Percentiles rank a stretch among this genome's conserved stretches.
These are phyloP conservation scores for Hypericum perforatum DNA, from an alignment of 345 rosid species.

Conservation along the genomic window DNA sequence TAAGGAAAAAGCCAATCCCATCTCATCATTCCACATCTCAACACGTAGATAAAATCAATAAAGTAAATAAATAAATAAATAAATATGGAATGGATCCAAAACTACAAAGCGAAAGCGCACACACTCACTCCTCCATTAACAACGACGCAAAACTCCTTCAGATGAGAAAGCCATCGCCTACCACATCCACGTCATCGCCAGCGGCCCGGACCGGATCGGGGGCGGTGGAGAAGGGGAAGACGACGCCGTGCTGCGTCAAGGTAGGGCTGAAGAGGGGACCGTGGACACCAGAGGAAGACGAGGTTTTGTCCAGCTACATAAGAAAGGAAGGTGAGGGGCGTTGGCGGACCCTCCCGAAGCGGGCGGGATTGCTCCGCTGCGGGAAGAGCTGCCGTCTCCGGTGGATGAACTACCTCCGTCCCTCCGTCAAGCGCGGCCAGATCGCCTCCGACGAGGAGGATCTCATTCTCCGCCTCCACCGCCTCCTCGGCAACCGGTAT, in stretches of 20 bases:
- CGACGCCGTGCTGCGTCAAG: neutral
- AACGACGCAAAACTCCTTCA: too few species aligned
- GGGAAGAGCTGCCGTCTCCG: slow-evolving; percentile 6
- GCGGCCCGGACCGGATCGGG: neutral
- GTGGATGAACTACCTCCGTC: slow-evolving; percentile 5
- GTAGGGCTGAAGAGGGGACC: slow-evolving; percentile 1
- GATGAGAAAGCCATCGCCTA: too few species aligned
- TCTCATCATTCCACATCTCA: too few species aligned
- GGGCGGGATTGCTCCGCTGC: slow-evolving; percentile 2
- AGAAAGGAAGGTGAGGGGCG: neutral
- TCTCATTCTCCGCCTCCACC: slow-evolving; percentile 5
- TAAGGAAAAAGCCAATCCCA: too few species aligned
- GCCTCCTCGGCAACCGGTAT: slow-evolving; percentile 3
- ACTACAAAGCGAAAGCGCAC: too few species aligned
- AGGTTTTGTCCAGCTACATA: slow-evolving; percentile 1
- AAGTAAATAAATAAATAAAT: too few species aligned
- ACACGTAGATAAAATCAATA: too few species aligned
- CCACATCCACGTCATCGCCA: too few species aligned
- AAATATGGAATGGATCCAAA: too few species aligned
- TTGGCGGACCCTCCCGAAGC: slow-evolving; percentile 2
- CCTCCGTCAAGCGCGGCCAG: slow-evolving; percentile 4
- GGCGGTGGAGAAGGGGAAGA: neutral
- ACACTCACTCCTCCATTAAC: too few species aligned
- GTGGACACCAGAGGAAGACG: slow-evolving; percentile 4
- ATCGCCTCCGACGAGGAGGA: slow-evolving; percentile 2